Conservation (phyloP, 257 asterid genomes). For the Jacaranda copaia region DNA sequence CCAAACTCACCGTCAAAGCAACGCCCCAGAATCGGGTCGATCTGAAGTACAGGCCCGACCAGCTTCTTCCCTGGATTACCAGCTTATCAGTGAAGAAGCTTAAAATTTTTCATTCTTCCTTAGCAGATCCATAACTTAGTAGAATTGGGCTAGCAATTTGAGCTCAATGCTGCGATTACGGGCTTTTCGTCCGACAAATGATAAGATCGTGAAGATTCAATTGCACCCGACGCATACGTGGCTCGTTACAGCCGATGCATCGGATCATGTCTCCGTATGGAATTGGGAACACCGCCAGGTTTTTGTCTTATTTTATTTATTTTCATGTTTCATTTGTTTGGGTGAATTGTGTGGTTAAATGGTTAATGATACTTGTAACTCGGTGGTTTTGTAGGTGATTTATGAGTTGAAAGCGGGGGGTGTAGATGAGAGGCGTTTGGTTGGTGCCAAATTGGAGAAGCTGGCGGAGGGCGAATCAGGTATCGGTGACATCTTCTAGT, state of each 20-base stretch:
- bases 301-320: neutral
- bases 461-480: constrained; percentile 98
- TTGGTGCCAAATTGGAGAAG: constrained; percentile 97
- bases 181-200: constrained; percentile 97
- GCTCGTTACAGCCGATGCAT: constrained; percentile 96
- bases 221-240: constrained; percentile 99
- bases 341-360: constrained; percentile 1
- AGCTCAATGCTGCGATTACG: constrained; percentile 68
- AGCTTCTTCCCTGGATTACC: constrained; percentile 10
- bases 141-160: constrained; percentile 24
- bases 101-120: neutral
- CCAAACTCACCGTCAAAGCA: constrained; percentile 21
- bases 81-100: constrained; percentile 31
- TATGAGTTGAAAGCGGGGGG: constrained; percentile 99
- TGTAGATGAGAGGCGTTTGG: constrained; percentile 96
- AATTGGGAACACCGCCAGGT: constrained; percentile 99
- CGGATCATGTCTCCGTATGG: constrained; percentile 99
- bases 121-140: constrained; percentile 33
- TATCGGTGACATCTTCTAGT: constrained; percentile 23
- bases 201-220: constrained; percentile 93
- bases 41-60: constrained; percentile 18
- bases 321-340: neutral
- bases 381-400: constrained; percentile 61
- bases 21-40: constrained; percentile 25
- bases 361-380: neutral